These are phyloP conservation scores for Xylaria sp. DNA, from an alignment of 2,329 filamentous ascomycete genomes.

Conservation along the genomic window DNA sequence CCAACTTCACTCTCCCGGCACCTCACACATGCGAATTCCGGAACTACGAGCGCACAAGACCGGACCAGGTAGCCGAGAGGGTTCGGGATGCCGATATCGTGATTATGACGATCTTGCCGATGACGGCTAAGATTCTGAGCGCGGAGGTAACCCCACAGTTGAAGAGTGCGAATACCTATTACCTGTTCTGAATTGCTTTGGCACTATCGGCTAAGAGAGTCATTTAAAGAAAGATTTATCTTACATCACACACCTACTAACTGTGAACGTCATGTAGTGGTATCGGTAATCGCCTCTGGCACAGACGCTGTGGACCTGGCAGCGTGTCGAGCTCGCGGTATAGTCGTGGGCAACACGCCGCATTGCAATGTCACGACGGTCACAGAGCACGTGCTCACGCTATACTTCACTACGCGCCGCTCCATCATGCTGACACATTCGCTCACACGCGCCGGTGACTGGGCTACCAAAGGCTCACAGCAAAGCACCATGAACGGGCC, in stretches of 20 bases:
- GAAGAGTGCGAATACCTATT: slow-evolving; percentile 35
- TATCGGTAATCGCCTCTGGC: slow-evolving; percentile 53
- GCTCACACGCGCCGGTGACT: slow-evolving; percentile 45
- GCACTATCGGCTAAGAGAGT: background rate
- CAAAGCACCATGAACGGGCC: slow-evolving; percentile 42
- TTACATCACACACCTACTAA: slow-evolving; percentile 1
- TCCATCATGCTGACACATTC: slow-evolving; percentile 50
- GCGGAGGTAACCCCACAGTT: slow-evolving; percentile 47
- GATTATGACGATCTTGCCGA: slow-evolving; percentile 50
- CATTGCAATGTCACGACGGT: slow-evolving; percentile 53
- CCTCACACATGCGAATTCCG: slow-evolving; percentile 49
- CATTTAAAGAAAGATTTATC: background rate
- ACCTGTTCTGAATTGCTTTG: slow-evolving; percentile 39
- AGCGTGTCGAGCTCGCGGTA: slow-evolving; percentile 49
- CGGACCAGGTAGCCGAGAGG: slow-evolving; percentile 46
- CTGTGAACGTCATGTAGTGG: slow-evolving; percentile 33
- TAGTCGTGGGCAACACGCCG: slow-evolving; percentile 53
- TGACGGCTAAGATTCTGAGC: slow-evolving; percentile 47
- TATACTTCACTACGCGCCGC: slow-evolving; percentile 57
- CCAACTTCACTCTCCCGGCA: slow-evolving; percentile 46
- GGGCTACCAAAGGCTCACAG: slow-evolving; percentile 46
- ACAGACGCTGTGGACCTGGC: slow-evolving; percentile 53
- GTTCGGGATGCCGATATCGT: slow-evolving; percentile 53
- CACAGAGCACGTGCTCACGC: slow-evolving; percentile 60
- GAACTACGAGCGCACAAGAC: slow-evolving; percentile 45